Conservation (phyloP, 257 asterid species). For the Lycium barbarum region DNA sequence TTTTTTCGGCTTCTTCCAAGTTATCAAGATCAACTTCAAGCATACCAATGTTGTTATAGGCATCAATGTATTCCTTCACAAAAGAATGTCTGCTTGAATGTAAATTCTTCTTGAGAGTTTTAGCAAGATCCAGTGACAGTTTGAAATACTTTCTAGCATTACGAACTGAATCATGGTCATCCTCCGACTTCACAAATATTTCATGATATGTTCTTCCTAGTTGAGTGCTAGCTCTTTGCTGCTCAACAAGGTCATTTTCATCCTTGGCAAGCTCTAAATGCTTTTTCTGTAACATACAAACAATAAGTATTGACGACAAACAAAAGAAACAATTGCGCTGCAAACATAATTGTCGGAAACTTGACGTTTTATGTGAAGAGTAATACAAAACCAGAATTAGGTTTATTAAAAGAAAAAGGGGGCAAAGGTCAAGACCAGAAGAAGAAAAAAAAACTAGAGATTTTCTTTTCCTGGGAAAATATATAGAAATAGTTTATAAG, state of each 20-base stretch:
- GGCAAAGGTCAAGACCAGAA: neutral
- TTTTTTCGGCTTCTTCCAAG: constrained; percentile 68
- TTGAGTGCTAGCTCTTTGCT: constrained; percentile 96
- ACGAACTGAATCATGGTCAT: constrained; percentile 72
- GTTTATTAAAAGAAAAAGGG: neutral
- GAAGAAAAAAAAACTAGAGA: neutral
- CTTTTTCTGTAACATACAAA: constrained; percentile 61
- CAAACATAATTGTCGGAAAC: constrained; percentile 23
- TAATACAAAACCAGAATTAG: neutral
- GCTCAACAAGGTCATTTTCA: constrained; percentile 73
- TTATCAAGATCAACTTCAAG: constrained; percentile 90
- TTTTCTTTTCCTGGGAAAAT: neutral
- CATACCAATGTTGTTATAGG: constrained; percentile 95
- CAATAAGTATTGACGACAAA: neutral
- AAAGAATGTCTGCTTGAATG: constrained; percentile 46
- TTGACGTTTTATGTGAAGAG: neutral
- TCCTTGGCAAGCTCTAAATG: constrained; percentile 85
- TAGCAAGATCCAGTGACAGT: constrained; percentile 73
- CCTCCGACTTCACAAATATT: constrained; percentile 73
- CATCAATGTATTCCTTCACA: constrained; percentile 84
- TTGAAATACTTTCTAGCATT: constrained; percentile 80
- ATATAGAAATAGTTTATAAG: neutral
- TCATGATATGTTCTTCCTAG: constrained; percentile 97
- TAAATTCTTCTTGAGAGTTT: constrained; percentile 56
- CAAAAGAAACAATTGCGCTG: neutral